Conservation (phyloP, 345 rosid species). For the Euphorbia pulcherrima region DNA sequence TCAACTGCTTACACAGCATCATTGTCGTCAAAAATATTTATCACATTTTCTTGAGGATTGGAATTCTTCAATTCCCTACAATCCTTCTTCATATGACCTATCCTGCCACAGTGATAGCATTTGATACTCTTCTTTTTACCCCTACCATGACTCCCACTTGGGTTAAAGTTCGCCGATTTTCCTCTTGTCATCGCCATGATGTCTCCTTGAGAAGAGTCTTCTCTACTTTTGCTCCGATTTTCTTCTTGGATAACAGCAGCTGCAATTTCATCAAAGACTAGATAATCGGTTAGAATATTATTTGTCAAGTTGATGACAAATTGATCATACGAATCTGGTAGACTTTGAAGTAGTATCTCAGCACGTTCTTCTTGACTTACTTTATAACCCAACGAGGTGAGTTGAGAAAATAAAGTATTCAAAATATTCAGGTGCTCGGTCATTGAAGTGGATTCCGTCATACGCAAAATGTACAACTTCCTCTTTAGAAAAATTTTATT, state of each 20-base stretch:
- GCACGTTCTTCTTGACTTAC: neutral
- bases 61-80: neutral
- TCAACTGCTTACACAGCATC: neutral
- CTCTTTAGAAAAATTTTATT: no score
- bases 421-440: neutral
- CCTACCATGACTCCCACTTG: no score
- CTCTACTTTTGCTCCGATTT: neutral
- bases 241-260: neutral
- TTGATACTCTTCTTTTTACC: no score
- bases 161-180: neutral
- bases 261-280: neutral
- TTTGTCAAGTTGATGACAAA: neutral
- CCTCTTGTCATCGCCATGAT: neutral
- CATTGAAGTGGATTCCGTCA: neutral
- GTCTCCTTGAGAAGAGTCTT: neutral
- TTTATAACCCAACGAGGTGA: neutral
- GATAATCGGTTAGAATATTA: neutral
- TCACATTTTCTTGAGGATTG: neutral
- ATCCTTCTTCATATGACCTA: no score
- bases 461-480: no score
- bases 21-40: neutral
- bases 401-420: neutral
- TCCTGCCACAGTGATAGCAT: no score
- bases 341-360: no score
- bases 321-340: no score